Evolutionary conservation across 768 basidiomycete genomes (phyloP), one percentile per base, ranked within the genome.

Genomic region (Epithele typhae): DNA sequence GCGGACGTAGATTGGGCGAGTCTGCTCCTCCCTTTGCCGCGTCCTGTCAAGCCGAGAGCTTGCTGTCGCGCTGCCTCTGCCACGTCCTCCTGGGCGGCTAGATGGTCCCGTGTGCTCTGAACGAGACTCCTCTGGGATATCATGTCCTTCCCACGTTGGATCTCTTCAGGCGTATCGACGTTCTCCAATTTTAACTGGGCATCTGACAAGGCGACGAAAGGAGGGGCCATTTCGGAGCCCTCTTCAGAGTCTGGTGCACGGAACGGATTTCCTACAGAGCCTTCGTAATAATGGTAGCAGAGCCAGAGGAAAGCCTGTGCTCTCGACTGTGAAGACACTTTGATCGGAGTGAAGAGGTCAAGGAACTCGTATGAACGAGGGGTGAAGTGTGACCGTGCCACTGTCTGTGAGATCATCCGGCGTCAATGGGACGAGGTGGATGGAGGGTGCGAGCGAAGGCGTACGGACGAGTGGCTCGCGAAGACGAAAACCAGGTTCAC

Each of bases 401-500:
- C 59, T 40, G 53, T 43, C 67, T 68, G 46, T 5, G 7, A 22
- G 17, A 23, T 3, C 32, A n/a, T n/a, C n/a, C n/a, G 43, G 39
- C 30, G 37, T 46, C 21, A 46, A 37, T 46, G 23, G 48, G 40
- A 41, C 43, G 38, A 4, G 10, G 24, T 43, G 32, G 5, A n/a
- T 10, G 18, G 19, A 27, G 40, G 37, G 36, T n/a, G 19, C 6
- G 23, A 22, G 36, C 37, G 25, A 43, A 3, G 24, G 54, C 73
- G 43, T 38, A 72, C 73, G 10, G 59, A 44, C 4, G 68, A 59
- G 54, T 87, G 79, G 54, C 74, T 78, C 19, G 81, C 74, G 37
- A 89, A 68, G 14, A 83, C 72, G 56, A 88, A 88, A 27, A 91
- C 67, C 39, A 87, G 71, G 59, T 87, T 85, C 42, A 78, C 76